Base-by-base conservation (phyloP, 2,329 filamentous ascomycete genomes). In the Paecilomyces variotii region DNA sequence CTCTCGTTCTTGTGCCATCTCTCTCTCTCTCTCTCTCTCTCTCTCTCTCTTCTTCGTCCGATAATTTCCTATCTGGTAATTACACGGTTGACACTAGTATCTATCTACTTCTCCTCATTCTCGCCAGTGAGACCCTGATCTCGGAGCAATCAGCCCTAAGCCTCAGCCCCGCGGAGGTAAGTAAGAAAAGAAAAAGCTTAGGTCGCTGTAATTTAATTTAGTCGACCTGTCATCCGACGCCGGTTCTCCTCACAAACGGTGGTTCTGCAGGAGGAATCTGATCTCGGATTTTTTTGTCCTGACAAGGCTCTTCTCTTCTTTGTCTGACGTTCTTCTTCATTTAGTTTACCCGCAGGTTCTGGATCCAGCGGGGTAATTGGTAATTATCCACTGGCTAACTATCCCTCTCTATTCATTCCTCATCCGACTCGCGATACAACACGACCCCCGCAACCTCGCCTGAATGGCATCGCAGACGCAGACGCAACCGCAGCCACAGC, bases 381-480 rank as follows among this genome's bases (percentile, higher is more conserved):
- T 19, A 19, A 19, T 19, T 19, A 19, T 19, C 19, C 19, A 19
- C 19, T 19, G 19, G 19, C 19, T 19, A 19, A 19, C 19, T 19
- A 19, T 19, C 19, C 11, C 30, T 10, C 11, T 32, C 30, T 6
- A 32, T 10, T 53, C 28, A 53, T 27, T 19, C 28, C 11, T 14
- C 9, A 27, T 27, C 51, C 24, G 39, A 14, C 24, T 27, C 24
- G 26, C 51, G 51, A 53, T 53, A 28, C 51, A 27, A 5, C 51
- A 32, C n/a, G 6, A 53, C 25, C 25, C 49, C 51, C 51, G n/a
- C 51, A 53, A 24, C 51, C 24, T 19, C 27, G 5, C 53, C 55
- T 56, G 45, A 60, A 73, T 73, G 71, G 70, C 71, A 55, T 64
- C 68, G 6, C 72, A 68, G 65, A 60, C 65, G 26, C 66, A 67